Percentiles rank a stretch among this genome's conserved stretches.
phyloP scores from a whole-genome alignment of 129 eudicot species.

The Flaveria linearis region DNA sequence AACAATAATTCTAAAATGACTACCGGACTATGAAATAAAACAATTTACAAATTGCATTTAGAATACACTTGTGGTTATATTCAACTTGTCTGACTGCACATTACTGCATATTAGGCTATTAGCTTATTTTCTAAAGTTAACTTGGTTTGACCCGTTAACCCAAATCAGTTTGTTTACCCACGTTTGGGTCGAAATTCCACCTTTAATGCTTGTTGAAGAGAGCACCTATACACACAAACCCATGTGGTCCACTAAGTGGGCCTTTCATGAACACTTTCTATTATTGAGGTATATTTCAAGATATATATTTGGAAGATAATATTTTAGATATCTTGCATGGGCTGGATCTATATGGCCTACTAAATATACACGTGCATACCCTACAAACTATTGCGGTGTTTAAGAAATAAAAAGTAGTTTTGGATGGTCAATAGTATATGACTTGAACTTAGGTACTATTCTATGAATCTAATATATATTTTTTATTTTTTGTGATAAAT shows the following conservation, averaged over 20 bases:
- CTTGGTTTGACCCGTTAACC: no score
- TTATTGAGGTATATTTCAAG: background rate
- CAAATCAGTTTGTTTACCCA: background rate
- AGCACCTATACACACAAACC: no score
- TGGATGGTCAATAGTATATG: background rate
- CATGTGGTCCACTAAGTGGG: background rate
- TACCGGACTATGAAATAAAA: background rate
- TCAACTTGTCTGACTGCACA: background rate
- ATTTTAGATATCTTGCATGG: background rate
- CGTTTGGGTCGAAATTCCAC: background rate
- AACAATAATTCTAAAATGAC: background rate
- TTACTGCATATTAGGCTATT: no score
- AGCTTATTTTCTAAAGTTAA: no score
- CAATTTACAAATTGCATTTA: background rate
- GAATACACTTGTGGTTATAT: background rate
- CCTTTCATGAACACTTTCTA: background rate
- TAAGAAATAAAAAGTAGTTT: background rate
- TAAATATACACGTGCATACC: background rate
- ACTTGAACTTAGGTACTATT: slow-evolving; percentile 1
- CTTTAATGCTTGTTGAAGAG: background rate
- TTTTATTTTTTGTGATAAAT: background rate
- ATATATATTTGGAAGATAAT: background rate
- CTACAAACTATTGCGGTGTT: background rate
- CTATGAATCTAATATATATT: background rate
- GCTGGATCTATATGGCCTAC: background rate